These are phyloP conservation scores for Penicillium sumatraense DNA, from an alignment of 2,329 filamentous ascomycete genomes.

Conservation along the genomic window DNA sequence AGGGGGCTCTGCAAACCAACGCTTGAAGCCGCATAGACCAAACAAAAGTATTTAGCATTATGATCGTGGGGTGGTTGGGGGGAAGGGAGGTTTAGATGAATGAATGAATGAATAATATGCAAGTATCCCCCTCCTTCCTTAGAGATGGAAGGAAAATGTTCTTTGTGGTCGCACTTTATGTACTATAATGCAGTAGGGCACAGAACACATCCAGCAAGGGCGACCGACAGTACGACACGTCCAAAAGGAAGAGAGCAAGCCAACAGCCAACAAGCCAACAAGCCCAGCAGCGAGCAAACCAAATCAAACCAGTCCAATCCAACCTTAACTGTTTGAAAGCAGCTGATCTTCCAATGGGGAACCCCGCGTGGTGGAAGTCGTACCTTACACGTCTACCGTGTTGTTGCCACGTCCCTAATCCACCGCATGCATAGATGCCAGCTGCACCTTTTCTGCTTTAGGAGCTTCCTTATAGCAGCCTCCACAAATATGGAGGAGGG, in stretches of 20 bases:
- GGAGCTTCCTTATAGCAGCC: not conserved
- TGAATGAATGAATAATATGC: slow-evolving; percentile 11
- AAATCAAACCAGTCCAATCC: slow-evolving; percentile 8
- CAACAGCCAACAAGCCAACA: not conserved
- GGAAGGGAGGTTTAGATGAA: slow-evolving; percentile 16
- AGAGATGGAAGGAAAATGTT: too few species aligned
- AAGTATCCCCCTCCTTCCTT: slow-evolving; percentile 8
- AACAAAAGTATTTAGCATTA: not conserved
- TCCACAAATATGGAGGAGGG: not conserved
- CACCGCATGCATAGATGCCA: slow-evolving; percentile 18
- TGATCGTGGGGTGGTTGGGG: slow-evolving; percentile 6
- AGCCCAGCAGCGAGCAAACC: not conserved
- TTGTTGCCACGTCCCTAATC: slow-evolving; percentile 21
- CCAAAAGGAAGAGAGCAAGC: slow-evolving; percentile 2
- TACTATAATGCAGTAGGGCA: not conserved
- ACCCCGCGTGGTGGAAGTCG: slow-evolving; percentile 13
- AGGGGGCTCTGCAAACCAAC: slow-evolving; percentile 12
- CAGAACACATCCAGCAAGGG: not conserved
- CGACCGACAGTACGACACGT: slow-evolving; percentile 6
- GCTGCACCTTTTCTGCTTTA: slow-evolving; percentile 3
- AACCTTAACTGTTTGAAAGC: slow-evolving; percentile 22
- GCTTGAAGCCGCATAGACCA: not conserved
- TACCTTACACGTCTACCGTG: slow-evolving; percentile 14
- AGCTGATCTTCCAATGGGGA: slow-evolving; percentile 22
- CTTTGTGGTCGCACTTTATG: too few species aligned